phyloP scores from a whole-genome alignment of 371 early-diverging fungal species.

The Gilbertella persicaria region DNA sequence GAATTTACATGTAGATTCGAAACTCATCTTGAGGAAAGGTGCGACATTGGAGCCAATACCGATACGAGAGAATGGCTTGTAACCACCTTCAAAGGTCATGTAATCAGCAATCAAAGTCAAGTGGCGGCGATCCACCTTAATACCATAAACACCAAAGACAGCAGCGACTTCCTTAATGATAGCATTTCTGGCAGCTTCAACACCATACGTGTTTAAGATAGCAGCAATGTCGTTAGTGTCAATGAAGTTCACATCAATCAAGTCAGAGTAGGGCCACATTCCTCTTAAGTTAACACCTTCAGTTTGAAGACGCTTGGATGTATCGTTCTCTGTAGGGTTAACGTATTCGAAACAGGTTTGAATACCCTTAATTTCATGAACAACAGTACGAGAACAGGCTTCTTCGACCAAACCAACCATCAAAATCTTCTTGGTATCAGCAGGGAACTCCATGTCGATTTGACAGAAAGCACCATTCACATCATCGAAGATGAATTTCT shows the following conservation, averaged over 20 bases:
- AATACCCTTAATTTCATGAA: constrained; percentile 90
- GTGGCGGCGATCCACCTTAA: constrained; percentile 96
- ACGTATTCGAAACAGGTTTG: constrained; percentile 73
- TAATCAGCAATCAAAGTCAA: constrained; percentile 98
- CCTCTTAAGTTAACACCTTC: constrained; percentile 93
- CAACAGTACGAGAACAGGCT: constrained; percentile 64
- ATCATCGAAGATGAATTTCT: constrained; percentile 71
- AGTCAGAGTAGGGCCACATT: constrained; percentile 80
- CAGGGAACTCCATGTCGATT: constrained; percentile 80
- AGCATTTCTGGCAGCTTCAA: constrained; percentile 97
- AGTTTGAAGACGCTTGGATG: constrained; percentile 71
- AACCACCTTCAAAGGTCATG: constrained; percentile 99
- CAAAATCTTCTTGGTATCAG: constrained; percentile 89
- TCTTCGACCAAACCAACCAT: constrained; percentile 88
- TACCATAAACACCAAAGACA: constrained; percentile 99
- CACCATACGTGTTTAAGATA: constrained; percentile 93
- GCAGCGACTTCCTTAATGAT: constrained; percentile 95
- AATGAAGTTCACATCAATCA: constrained; percentile 85
- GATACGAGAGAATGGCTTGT: constrained; percentile 95
- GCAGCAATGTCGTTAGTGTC: constrained; percentile 98
- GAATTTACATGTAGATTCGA: constrained; percentile 95
- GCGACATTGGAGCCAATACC: constrained; percentile 91
- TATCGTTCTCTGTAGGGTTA: constrained; percentile 80
- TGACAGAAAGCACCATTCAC: constrained; percentile 77
- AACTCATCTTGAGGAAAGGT: constrained; percentile 97